A percentile compares a stretch with the other conserved stretches of the same genome.
These are phyloP conservation scores for Arachis stenosperma DNA, from an alignment of 306 rosid genomes.

Conservation along the genomic window DNA sequence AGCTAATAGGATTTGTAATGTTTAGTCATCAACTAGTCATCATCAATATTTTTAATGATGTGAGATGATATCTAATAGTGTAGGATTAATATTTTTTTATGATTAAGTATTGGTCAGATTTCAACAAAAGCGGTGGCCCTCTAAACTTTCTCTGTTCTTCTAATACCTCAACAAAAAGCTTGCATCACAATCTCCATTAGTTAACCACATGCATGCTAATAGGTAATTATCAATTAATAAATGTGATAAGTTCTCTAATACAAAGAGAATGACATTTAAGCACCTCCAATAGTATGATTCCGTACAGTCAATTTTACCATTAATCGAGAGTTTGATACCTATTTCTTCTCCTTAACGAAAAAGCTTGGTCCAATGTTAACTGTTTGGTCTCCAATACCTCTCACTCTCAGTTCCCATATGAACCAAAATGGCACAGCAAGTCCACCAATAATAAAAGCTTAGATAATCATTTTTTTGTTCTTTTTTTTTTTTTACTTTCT, in stretches of 20 bases:
- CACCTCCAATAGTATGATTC: slow-evolving; percentile 18
- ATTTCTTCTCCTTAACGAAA: slow-evolving; percentile 55
- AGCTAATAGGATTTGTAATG: too few relatives aligned
- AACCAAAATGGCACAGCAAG: slow-evolving; percentile 6
- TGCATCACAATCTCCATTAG: too few relatives aligned
- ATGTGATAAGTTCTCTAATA: not conserved
- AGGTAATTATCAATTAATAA: not conserved
- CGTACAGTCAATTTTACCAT: slow-evolving; percentile 44
- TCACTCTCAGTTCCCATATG: slow-evolving; percentile 41
- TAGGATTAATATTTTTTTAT: too few relatives aligned
- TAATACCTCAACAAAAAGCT: too few relatives aligned
- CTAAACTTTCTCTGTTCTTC: too few relatives aligned
- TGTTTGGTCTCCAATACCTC: slow-evolving; percentile 33
- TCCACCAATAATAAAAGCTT: not conserved
- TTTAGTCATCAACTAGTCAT: too few relatives aligned
- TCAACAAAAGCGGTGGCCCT: too few relatives aligned
- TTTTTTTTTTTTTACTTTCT: not conserved
- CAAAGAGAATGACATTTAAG: slow-evolving; percentile 16
- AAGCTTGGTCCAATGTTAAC: slow-evolving; percentile 37
- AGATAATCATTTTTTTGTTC: slow-evolving; percentile 21
- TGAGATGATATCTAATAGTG: too few relatives aligned
- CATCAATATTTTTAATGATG: too few relatives aligned
- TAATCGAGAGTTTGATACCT: not conserved
- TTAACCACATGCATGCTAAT: not conserved
- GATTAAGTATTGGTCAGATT: too few relatives aligned